phyloP scores from a whole-genome alignment of 2,329 filamentous ascomycete genomes.

The Diplodia corticola region DNA sequence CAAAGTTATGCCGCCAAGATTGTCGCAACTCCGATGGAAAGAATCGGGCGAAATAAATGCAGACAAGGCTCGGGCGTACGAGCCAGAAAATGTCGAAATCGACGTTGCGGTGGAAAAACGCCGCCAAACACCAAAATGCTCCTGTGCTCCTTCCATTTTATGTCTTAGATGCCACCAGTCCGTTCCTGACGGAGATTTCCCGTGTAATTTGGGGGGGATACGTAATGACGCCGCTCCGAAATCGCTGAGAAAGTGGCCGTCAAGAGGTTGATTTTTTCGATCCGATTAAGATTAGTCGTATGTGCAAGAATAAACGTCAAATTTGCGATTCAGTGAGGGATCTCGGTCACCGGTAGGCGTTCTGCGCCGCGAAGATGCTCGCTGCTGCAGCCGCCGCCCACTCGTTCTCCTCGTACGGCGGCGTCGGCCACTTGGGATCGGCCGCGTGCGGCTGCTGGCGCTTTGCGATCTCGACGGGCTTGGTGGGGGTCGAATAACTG shows the following conservation, averaged over 20 bases:
- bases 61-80: background rate
- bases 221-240: constrained; percentile 20
- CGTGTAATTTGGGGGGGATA: background rate
- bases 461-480: constrained; percentile 69
- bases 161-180: constrained; percentile 14
- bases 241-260: constrained; percentile 19
- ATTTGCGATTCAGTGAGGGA: constrained; percentile 1
- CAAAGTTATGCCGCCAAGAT: constrained; percentile 20
- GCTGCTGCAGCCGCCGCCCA: constrained; percentile 84
- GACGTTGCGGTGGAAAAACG: constrained; percentile 19
- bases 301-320: constrained; percentile 19
- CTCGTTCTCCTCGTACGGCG: constrained; percentile 89
- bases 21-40: constrained; percentile 14
- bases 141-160: constrained; percentile 20
- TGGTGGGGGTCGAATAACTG: constrained; percentile 63
- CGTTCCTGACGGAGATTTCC: constrained; percentile 22
- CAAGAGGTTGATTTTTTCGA: constrained; percentile 16
- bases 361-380: constrained; percentile 55
- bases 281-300: constrained; percentile 24
- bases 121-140: constrained; percentile 20
- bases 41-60: constrained; percentile 17
- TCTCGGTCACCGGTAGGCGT: constrained; percentile 33
- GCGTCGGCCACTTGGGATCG: constrained; percentile 83
- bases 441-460: constrained; percentile 48
- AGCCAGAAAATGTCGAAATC: constrained; percentile 18